Percentiles rank a stretch among this genome's conserved stretches.
These are phyloP conservation scores for Clarireedia hainanense DNA, from an alignment of 2,329 filamentous ascomycete genomes.

Conservation along the genomic window DNA sequence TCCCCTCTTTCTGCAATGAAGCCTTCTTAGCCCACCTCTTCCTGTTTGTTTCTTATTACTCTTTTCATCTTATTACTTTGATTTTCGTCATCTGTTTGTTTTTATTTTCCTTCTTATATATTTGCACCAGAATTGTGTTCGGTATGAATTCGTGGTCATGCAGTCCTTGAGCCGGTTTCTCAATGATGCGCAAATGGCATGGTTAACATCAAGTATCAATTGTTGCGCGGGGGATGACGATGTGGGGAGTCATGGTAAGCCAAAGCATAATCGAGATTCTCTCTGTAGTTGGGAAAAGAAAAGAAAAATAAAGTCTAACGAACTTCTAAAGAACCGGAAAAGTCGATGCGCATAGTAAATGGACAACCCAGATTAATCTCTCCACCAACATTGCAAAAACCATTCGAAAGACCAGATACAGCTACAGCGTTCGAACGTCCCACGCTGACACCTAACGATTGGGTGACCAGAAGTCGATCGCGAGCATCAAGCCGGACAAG, in stretches of 20 bases:
- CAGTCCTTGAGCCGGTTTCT: slow-evolving; percentile 27
- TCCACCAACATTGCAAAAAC: slow-evolving; percentile 27
- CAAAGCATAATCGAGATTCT: neutral
- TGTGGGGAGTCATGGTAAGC: slow-evolving; percentile 23
- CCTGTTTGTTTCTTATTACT: neutral
- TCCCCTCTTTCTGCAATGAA: neutral
- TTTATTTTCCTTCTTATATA: neutral
- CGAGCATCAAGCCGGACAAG: slow-evolving; percentile 35
- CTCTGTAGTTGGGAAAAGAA: neutral
- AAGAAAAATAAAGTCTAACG: neutral
- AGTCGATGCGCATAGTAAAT: slow-evolving; percentile 32
- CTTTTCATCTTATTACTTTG: neutral
- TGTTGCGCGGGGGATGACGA: slow-evolving; percentile 23
- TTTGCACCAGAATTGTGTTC: slow-evolving; percentile 12
- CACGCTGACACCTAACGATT: slow-evolving; percentile 19
- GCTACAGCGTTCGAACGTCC: neutral
- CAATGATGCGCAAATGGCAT: slow-evolving; percentile 26
- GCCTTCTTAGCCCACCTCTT: slow-evolving; percentile 1
- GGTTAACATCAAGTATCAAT: slow-evolving; percentile 22
- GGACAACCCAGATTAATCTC: slow-evolving; percentile 33
- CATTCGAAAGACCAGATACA: slow-evolving; percentile 19
- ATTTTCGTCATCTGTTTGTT: neutral
- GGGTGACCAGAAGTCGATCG: slow-evolving; percentile 31
- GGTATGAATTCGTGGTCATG: slow-evolving; percentile 26
- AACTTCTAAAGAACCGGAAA: slow-evolving; percentile 25